Conservation (phyloP, 805 yeast genomes). For the Candida awuae region DNA sequence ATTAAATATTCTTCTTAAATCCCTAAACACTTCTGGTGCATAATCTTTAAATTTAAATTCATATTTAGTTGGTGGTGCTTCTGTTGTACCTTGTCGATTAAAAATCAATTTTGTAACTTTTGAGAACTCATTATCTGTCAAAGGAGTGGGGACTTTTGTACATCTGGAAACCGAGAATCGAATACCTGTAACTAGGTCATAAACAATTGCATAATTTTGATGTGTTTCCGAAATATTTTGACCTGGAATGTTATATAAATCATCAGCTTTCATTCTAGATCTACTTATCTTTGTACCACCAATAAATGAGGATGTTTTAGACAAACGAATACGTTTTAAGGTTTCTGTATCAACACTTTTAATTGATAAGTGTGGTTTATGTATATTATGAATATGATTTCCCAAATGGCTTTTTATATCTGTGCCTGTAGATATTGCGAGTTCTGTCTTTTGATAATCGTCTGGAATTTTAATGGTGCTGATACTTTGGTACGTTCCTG, state of each 20-base stretch:
- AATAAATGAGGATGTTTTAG: slow-evolving; percentile 20
- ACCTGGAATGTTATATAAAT: slow-evolving; percentile 26
- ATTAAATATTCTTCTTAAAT: slow-evolving; percentile 68
- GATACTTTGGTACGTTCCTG: slow-evolving; percentile 21
- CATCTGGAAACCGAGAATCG: slow-evolving; percentile 91
- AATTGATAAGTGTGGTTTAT: not conserved
- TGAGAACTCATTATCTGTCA: slow-evolving; percentile 63
- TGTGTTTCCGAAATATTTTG: slow-evolving; percentile 62
- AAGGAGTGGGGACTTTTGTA: slow-evolving; percentile 72
- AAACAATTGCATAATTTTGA: slow-evolving; percentile 86
- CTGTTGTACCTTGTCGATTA: slow-evolving; percentile 77
- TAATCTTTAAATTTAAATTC: slow-evolving; percentile 97
- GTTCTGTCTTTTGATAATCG: slow-evolving; percentile 20
- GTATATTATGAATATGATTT: too few relatives aligned
- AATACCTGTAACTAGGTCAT: slow-evolving; percentile 95
- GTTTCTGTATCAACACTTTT: not conserved
- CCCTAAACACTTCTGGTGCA: slow-evolving; percentile 89
- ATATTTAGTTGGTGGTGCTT: slow-evolving; percentile 88
- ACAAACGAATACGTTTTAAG: slow-evolving; percentile 15
- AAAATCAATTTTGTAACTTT: slow-evolving; percentile 75
- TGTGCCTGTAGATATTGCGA: slow-evolving; percentile 2
- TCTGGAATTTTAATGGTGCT: slow-evolving; percentile 26
- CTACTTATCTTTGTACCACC: slow-evolving; percentile 17
- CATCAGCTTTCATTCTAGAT: slow-evolving; percentile 21
- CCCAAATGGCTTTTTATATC: too few relatives aligned